Evolutionary conservation across 495 filamentous ascomycete genomes (phyloP).

Genomic region (Ascodesmis nigricans): DNA sequence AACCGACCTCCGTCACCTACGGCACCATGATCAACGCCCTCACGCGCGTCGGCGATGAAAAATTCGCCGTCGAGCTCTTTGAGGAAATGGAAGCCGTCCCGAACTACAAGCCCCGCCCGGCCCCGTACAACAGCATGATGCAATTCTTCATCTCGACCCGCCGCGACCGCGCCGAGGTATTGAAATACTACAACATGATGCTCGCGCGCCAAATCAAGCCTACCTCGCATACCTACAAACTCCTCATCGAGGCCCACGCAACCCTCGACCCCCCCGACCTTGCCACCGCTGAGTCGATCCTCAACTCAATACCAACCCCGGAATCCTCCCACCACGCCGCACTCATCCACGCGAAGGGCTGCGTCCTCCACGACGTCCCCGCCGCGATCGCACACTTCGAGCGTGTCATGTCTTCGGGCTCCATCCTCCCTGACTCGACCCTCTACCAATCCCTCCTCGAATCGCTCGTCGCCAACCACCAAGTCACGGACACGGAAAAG

Average conservation of each 20-base stretch:
- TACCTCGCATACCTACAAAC: constrained; percentile 90
- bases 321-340: constrained; percentile 92
- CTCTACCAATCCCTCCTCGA: constrained; percentile 93
- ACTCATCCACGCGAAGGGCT: constrained; percentile 87
- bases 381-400: constrained; percentile 69
- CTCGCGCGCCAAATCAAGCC: constrained; percentile 64
- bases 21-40: constrained; percentile 95
- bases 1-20: constrained; percentile 92
- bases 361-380: constrained; percentile 72
- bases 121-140: constrained; percentile 97
- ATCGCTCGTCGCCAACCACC: constrained; percentile 85
- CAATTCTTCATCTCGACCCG: constrained; percentile 98
- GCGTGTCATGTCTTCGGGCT: constrained; percentile 40
- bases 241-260: constrained; percentile 86
- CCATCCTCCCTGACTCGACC: constrained; percentile 51
- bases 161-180: constrained; percentile 77
- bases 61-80: constrained; percentile 92
- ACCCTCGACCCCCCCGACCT: constrained; percentile 86
- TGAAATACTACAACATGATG: constrained; percentile 95
- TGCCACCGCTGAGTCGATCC: constrained; percentile 63
- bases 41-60: constrained; percentile 90
- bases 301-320: constrained; percentile 55
- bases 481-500: constrained; percentile 49
- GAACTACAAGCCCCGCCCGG: constrained; percentile 93
- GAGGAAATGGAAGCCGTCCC: constrained; percentile 98